Percentiles rank a stretch among this genome's conserved stretches.
These are phyloP conservation scores for Thelephora ganbajun DNA, from an alignment of 768 basidiomycete species.

Conservation along the genomic window DNA sequence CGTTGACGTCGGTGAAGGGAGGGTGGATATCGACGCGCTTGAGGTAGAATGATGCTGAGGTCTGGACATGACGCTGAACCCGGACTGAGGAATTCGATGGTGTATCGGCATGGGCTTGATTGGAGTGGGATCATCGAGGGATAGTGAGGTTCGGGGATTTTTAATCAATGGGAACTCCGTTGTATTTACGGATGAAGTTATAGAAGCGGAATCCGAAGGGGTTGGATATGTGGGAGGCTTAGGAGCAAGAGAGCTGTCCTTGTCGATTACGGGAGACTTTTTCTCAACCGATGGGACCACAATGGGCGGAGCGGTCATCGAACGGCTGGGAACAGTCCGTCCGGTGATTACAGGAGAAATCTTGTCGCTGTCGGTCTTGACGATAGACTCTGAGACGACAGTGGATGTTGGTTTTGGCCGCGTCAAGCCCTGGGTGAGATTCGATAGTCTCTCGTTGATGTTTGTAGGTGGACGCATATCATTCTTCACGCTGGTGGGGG, in stretches of 20 bases:
- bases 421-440: neutral
- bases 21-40: no score
- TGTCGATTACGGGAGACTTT: no score
- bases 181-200: no score
- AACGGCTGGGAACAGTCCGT: neutral
- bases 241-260: no score
- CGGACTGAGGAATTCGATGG: conserved; percentile 16
- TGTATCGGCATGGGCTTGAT: conserved; percentile 20
- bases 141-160: neutral
- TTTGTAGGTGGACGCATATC: conserved; percentile 3
- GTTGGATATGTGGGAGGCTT: no score
- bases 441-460: conserved; percentile 1
- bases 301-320: neutral
- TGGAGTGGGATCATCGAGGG: conserved; percentile 9
- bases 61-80: conserved; percentile 23
- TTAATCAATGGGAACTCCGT: neutral
- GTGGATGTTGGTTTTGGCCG: neutral
- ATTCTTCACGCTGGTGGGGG: conserved; percentile 5
- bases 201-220: no score
- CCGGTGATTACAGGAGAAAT: neutral
- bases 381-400: neutral
- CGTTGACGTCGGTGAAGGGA: neutral
- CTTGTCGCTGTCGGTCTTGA: neutral
- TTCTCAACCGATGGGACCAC: no score
- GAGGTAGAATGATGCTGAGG: conserved; percentile 15